Conservation (phyloP, 1,139 yeast genomes). For the Geotrichum fermentans region DNA sequence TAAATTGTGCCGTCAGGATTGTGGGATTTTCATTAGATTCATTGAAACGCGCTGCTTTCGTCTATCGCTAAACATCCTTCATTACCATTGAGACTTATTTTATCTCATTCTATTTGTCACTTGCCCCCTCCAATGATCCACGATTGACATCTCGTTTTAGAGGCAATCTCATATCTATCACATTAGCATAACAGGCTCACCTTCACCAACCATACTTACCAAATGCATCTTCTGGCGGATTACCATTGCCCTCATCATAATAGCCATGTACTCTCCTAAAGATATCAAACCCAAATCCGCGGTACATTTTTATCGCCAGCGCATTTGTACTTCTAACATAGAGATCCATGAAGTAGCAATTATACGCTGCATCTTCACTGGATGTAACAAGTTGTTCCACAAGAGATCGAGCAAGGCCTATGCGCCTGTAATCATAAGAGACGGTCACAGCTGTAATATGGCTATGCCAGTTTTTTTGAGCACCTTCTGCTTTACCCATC, state of each 20-base stretch:
- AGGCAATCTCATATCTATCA: constrained; percentile 43
- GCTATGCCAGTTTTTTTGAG: constrained; percentile 82
- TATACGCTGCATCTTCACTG: constrained; percentile 51
- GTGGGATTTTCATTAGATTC: too few relatives aligned
- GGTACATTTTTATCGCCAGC: constrained; percentile 76
- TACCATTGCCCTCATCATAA: constrained; percentile 54
- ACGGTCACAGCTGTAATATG: constrained; percentile 97
- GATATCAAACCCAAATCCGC: constrained; percentile 77
- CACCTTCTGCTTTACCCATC: constrained; percentile 97
- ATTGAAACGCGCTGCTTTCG: too few relatives aligned
- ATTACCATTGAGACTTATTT: background rate
- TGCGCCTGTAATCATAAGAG: constrained; percentile 71
- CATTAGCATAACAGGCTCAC: background rate
- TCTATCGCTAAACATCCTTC: too few relatives aligned
- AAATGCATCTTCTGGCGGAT: constrained; percentile 73
- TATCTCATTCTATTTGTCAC: constrained; percentile 14
- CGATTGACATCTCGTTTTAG: constrained; percentile 50
- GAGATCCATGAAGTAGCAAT: constrained; percentile 78
- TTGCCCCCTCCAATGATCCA: constrained; percentile 27
- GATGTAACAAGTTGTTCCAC: constrained; percentile 69
- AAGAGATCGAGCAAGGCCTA: constrained; percentile 70
- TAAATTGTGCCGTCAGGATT: too few relatives aligned
- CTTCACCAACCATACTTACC: constrained; percentile 50
- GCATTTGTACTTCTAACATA: constrained; percentile 83
- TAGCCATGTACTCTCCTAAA: constrained; percentile 88